Evolutionary conservation across 768 basidiomycete genomes (phyloP), one percentile per base, ranked within the genome.

Genomic region (Dentipellis fragilis): DNA sequence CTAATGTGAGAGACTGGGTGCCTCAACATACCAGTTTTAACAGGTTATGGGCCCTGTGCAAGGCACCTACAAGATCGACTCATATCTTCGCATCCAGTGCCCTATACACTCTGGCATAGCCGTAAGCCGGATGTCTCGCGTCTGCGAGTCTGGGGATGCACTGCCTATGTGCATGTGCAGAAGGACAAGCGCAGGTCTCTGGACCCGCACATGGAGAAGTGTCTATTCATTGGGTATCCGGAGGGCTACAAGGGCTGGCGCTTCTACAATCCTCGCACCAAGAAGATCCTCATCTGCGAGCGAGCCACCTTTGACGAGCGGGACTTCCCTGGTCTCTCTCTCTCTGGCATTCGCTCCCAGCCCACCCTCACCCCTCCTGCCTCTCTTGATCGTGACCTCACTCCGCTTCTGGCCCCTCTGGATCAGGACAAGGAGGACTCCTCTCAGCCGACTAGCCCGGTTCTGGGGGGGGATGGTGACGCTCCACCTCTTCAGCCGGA

Each of bases 161-260:
- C 58, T 42, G 70, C 71, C n/a, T 75, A 72, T 64, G 73, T 72
- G 29, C 67, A 64, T 52, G 61, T 73, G 6, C 68, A 66, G 52
- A 69, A 68, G 54, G 66, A 75, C 54, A 67, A 73, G 59, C 54
- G 67, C 14, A 66, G 60, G n/a, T 59, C 50, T 0, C 57, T 65
- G 49, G 49, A 57, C 47, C 42, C 58, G 3, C 61, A 67, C 48
- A 57, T 59, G 29, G 36, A 58, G 34, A 68, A 72, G 60, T 75
- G 75, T 54, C 54, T 71, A 1, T 71, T 73, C 38, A 65, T 75
- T 51, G 70, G 74, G 1, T 76, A 74, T 54, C 60, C 64, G 1
- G 34, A 54, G 1, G 64, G 65, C 11, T 64, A 69, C 1, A 73
- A 73, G 53, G 68, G 65, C 0, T 75, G 69, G 51, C 51, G 62